These are phyloP conservation scores for Tetracladium setigerum DNA, from an alignment of 495 filamentous ascomycete species.

Conservation along the genomic window DNA sequence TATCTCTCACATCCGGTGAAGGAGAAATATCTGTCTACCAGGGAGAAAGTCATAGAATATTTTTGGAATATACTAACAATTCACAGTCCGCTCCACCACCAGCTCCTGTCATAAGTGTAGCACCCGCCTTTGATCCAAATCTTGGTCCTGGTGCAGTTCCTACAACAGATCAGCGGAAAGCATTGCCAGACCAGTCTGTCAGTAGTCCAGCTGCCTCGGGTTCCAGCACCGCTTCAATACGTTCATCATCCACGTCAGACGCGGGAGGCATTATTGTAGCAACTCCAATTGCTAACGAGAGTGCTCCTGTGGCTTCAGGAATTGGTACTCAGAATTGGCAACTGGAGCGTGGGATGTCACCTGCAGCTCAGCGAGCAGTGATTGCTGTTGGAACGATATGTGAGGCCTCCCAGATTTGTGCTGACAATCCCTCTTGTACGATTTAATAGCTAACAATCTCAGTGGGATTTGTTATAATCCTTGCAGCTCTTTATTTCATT, in stretches of 20 bases:
- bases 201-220: not conserved
- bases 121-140: not conserved
- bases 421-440: not conserved
- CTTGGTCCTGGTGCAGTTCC: not conserved
- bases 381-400: constrained; percentile 41
- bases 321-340: not conserved
- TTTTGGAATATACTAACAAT: not conserved
- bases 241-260: too few relatives aligned
- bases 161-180: constrained; percentile 2
- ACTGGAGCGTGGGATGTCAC: constrained; percentile 6
- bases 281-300: not conserved
- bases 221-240: too few relatives aligned
- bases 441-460: not conserved
- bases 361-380: constrained; percentile 32
- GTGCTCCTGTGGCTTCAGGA: not conserved
- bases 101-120: not conserved
- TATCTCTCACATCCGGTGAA: too few relatives aligned
- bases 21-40: too few relatives aligned
- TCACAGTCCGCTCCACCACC: not conserved
- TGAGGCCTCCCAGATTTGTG: not conserved
- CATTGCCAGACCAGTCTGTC: not conserved
- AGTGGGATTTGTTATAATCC: constrained; percentile 19
- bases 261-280: not conserved
- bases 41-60: too few relatives aligned
- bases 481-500: constrained; percentile 13